Conservation (phyloP, 768 basidiomycete genomes). For the Mycena amicta region DNA sequence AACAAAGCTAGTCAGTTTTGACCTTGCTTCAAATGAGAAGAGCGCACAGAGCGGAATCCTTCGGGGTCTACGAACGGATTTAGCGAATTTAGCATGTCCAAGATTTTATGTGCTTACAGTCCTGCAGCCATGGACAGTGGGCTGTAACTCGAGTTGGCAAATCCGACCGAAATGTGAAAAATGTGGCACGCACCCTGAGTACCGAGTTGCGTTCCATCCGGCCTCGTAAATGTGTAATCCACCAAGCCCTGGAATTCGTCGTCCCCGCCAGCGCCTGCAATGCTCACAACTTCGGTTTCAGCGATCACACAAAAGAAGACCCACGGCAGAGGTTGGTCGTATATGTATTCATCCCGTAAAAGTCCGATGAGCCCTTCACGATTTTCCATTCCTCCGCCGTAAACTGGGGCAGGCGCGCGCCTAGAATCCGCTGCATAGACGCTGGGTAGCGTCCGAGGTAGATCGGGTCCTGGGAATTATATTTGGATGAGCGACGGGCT, state of each 20-base stretch:
- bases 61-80: constrained; percentile 47
- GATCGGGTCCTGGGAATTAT: constrained; percentile 55
- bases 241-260: constrained; percentile 67
- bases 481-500: not conserved
- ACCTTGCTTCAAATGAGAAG: not conserved
- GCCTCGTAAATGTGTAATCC: constrained; percentile 62
- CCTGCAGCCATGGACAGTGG: constrained; percentile 68
- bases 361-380: constrained; percentile 68
- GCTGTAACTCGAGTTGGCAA: constrained; percentile 35
- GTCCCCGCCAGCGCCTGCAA: constrained; percentile 56
- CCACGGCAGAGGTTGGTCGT: constrained; percentile 64
- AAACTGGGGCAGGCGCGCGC: constrained; percentile 60
- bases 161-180: not conserved
- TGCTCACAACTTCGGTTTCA: not conserved
- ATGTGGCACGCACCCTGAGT: constrained; percentile 49
- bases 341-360: constrained; percentile 76
- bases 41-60: constrained; percentile 62
- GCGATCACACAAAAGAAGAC: constrained; percentile 18
- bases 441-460: constrained; percentile 73
- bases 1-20: constrained; percentile 1
- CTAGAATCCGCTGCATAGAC: constrained; percentile 57
- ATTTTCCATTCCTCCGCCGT: constrained; percentile 57
- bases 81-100: not conserved
- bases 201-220: constrained; percentile 66
- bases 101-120: constrained; percentile 44